Evolutionary conservation across 129 eudicot genomes (phyloP).

Genomic region (Erigeron canadensis): DNA sequence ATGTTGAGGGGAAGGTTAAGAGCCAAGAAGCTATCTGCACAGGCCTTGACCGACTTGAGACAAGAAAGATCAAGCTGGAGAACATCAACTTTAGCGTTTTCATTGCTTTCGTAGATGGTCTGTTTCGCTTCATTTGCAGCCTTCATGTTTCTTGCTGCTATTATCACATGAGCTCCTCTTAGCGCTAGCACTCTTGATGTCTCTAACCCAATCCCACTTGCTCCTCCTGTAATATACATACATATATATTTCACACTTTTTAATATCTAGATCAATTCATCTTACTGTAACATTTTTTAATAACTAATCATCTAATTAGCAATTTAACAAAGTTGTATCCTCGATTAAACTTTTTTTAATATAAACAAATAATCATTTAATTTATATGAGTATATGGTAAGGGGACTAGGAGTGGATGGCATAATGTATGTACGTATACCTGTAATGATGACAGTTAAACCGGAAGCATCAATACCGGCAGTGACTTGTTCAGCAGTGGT

Average conservation of each 20-base stretch:
- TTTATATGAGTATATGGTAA: too few species aligned
- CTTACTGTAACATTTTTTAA: too few species aligned
- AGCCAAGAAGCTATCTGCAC: constrained; percentile 57
- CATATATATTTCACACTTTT: too few species aligned
- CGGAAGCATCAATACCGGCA: constrained; percentile 53
- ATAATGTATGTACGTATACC: constrained; percentile 35
- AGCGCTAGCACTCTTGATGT: constrained; percentile 82
- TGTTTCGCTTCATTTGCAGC: constrained; percentile 82
- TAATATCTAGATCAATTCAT: too few species aligned
- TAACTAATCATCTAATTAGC: too few species aligned
- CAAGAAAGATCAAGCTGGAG: constrained; percentile 75
- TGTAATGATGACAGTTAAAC: constrained; percentile 66
- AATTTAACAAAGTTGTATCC: too few species aligned
- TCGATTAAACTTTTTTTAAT: not conserved
- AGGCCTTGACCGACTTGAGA: constrained; percentile 58
- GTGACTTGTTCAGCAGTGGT: constrained; percentile 87
- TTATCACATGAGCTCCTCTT: constrained; percentile 77
- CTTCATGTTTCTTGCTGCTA: constrained; percentile 75
- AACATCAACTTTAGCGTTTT: constrained; percentile 60
- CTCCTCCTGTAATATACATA: constrained; percentile 91
- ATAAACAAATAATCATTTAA: too few species aligned
- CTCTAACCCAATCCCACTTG: constrained; percentile 92
- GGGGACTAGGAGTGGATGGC: too few species aligned
- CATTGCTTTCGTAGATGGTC: constrained; percentile 41
- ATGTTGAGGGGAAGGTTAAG: constrained; percentile 84